A percentile compares a stretch with the other conserved stretches of the same genome.
phyloP scores from a whole-genome alignment of 176 grass and related monocot genomes.

The bread wheat (Triticum aestivum) region DNA sequence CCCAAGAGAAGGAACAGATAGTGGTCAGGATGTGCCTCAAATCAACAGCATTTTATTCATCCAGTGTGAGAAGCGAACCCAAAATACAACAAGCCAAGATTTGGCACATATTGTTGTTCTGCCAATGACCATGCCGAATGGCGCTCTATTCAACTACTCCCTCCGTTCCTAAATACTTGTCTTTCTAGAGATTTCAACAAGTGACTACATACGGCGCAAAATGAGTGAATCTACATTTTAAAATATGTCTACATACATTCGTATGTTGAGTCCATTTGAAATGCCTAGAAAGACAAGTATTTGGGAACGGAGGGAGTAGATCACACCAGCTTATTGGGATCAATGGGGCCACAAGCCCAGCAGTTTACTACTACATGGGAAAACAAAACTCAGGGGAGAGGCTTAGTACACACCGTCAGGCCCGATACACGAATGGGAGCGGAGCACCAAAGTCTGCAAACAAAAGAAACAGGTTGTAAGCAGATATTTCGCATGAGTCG shows the following conservation, averaged over 20 bases:
- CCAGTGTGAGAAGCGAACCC: background rate
- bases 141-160: background rate
- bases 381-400: background rate
- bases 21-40: background rate
- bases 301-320: no score
- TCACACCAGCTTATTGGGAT: conserved; percentile 15
- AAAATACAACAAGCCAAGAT: background rate
- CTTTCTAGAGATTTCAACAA: no score
- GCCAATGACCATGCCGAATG: background rate
- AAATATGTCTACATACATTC: no score
- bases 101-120: background rate
- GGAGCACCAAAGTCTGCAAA: background rate
- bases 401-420: background rate
- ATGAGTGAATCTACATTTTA: no score
- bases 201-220: no score
- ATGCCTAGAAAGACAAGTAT: no score
- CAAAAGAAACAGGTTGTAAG: background rate
- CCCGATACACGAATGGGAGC: background rate
- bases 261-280: no score
- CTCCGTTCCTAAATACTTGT: no score
- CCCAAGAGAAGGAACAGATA: background rate
- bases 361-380: background rate
- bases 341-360: background rate
- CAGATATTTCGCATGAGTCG: background rate
- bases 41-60: conserved; percentile 22